Evolutionary conservation across 148 eudicot species (phyloP).

Genomic region (Salicornia ramosissima): DNA sequence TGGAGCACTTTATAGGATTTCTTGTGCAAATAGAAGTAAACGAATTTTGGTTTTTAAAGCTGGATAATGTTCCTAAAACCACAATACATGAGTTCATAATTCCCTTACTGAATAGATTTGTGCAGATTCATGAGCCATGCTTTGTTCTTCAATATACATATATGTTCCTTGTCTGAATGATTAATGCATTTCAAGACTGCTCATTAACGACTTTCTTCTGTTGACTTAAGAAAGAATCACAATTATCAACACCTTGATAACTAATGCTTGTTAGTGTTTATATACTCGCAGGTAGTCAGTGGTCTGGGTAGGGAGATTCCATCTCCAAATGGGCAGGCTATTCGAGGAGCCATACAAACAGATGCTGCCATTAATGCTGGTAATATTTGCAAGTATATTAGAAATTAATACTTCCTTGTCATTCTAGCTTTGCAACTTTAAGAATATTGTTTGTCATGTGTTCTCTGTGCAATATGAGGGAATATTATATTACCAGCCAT

Average conservation of each 20-base stretch:
- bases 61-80: background rate
- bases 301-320: slow-evolving; percentile 97
- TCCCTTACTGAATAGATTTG: background rate
- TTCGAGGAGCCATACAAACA: slow-evolving; percentile 95
- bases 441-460: background rate
- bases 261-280: background rate
- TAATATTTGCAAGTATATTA: slow-evolving; percentile 16
- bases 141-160: background rate
- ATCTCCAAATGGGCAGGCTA: slow-evolving; percentile 90
- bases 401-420: background rate
- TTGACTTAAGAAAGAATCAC: background rate
- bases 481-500: background rate
- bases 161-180: background rate
- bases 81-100: background rate
- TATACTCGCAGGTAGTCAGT: slow-evolving; percentile 76
- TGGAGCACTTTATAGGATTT: no score
- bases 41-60: background rate
- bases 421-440: background rate
- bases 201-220: background rate
- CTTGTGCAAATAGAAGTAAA: background rate
- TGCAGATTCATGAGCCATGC: background rate
- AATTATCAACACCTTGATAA: background rate
- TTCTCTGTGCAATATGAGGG: background rate
- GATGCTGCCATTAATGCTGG: slow-evolving; percentile 98
- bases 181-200: background rate